Evolutionary conservation across 1,284 basidiomycete species (phyloP).

Genomic region (Wolfiporia cocos): DNA sequence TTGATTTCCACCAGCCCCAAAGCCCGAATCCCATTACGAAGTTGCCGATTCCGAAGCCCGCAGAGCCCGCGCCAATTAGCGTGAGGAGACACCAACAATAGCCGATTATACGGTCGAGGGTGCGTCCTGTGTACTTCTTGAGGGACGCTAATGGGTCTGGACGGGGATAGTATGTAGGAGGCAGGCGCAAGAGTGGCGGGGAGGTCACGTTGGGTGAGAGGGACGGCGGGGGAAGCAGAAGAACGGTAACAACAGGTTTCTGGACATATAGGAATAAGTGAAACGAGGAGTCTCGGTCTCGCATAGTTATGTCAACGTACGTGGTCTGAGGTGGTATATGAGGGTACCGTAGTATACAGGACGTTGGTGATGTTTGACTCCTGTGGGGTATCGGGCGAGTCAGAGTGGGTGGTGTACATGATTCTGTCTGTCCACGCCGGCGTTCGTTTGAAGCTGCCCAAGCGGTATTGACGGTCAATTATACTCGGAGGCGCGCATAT

Average conservation of each 20-base stretch:
- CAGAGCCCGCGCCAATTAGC: slow-evolving; percentile 71
- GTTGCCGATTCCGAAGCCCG: slow-evolving; percentile 60
- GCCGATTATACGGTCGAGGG: slow-evolving; percentile 69
- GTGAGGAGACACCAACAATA: slow-evolving; percentile 70
- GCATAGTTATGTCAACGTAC: no score
- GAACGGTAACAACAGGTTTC: slow-evolving; percentile 68
- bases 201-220: slow-evolving; percentile 13
- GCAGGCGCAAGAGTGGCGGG: slow-evolving; percentile 43
- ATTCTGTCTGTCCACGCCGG: slow-evolving; percentile 97
- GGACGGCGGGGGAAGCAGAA: slow-evolving; percentile 44
- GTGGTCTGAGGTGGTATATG: slow-evolving; percentile 75
- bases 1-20: slow-evolving; percentile 31
- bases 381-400: slow-evolving; percentile 47
- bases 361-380: slow-evolving; percentile 55
- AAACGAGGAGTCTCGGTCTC: no score
- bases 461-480: slow-evolving; percentile 3
- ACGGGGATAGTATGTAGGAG: slow-evolving; percentile 39
- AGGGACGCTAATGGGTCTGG: slow-evolving; percentile 46
- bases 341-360: slow-evolving; percentile 70
- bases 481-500: neutral
- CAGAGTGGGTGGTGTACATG: slow-evolving; percentile 79
- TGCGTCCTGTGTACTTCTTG: slow-evolving; percentile 59
- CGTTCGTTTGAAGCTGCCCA: slow-evolving; percentile 56
- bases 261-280: slow-evolving; percentile 20
- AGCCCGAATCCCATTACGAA: slow-evolving; percentile 41